Base-by-base conservation (phyloP, 441 rosid genomes). In the Pelargonium australe region DNA sequence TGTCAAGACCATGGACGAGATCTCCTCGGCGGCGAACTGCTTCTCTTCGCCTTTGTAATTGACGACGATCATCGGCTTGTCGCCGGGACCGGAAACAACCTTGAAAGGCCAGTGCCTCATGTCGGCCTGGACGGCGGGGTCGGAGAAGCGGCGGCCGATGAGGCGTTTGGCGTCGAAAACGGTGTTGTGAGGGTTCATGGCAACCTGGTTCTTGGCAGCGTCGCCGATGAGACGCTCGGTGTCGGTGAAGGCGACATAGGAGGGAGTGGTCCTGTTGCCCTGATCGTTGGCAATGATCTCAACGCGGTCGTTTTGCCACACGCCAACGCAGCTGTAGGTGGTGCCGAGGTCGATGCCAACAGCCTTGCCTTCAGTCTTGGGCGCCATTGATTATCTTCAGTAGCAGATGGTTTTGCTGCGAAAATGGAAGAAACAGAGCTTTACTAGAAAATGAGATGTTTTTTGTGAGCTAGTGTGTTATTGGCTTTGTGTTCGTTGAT, bases 331-430 rank as follows among this genome's bases (percentile, higher is more conserved):
- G 68, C 86, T 85, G 79, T 85, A 82, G 19, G 86, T 85, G 6
- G 88, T 85, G 71, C 87, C 87, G 2, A 84, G 76, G 80, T 84
- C 85, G 49, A 84, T 82, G 37, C 85, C 87, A 2, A 84, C 74
- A 2, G 84, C 84, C 69, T 77, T 84, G 58, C 80, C 83, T 63
- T 77, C 81, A 1, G 68, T 49, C 31, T 63, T 70, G 5, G 71
- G 0, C 3, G 78, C 78, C 84, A 81, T 80, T 75, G 19, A 14
- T 23, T 23, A 23, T 23, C 25, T 23, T 23, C 1, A 0, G 34
- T 31, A 31, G 1, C 3, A 31, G 2, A 2, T 31, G 34, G 2
- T 2, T 31, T 31, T 2, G 34, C 34, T 31, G 34, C 3, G 34
- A 31, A 31, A 31, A 31, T 31, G 34, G 34, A 31, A 31, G 34